phyloP scores from a whole-genome alignment of 768 basidiomycete genomes.

The Boletellus ananas region DNA sequence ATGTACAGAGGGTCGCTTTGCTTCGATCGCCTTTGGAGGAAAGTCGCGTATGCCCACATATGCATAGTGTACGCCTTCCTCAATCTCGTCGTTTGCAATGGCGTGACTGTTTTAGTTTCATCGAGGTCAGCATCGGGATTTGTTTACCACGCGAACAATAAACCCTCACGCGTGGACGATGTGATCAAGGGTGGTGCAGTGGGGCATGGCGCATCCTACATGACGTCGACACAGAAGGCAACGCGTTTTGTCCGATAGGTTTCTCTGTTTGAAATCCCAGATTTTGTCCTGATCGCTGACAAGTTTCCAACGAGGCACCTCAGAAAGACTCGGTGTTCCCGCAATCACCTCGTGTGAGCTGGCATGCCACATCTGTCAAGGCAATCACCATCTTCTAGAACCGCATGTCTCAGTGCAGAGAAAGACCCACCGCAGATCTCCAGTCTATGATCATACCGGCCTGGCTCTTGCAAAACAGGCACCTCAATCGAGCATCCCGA shows the following conservation, averaged over 20 bases:
- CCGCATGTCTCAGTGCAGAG: neutral
- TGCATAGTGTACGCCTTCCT: neutral
- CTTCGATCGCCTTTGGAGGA: neutral
- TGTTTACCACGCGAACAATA: neutral
- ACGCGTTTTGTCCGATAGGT: no score
- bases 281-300: neutral
- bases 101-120: neutral
- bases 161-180: neutral
- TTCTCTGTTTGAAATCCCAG: neutral
- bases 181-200: neutral
- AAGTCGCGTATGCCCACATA: neutral
- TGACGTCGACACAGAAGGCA: constrained; percentile 1
- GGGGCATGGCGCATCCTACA: neutral
- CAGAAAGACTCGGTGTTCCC: neutral
- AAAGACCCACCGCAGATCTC: constrained; percentile 3
- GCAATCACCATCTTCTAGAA: neutral
- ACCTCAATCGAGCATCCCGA: constrained; percentile 1
- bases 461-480: neutral
- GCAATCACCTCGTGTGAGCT: neutral
- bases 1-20: neutral
- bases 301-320: constrained; percentile 1
- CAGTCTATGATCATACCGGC: neutral
- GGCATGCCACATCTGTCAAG: constrained; percentile 1
- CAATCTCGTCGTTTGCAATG: neutral
- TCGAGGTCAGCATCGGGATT: neutral